Evolutionary conservation across 345 rosid species (phyloP).

Genomic region (Syzygium oleosum): DNA sequence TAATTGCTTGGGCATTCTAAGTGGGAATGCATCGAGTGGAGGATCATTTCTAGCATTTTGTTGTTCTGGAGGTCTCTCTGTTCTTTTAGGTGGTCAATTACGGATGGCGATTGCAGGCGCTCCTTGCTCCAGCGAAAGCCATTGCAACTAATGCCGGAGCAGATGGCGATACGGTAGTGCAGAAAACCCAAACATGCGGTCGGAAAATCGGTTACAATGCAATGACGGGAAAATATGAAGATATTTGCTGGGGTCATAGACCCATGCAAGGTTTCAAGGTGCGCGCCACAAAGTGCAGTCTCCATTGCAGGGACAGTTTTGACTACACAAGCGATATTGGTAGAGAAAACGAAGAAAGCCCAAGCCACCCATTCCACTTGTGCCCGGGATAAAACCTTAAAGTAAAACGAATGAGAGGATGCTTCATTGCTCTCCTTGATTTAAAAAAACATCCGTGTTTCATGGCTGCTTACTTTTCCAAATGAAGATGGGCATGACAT

Average conservation of each 20-base stretch:
- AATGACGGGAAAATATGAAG: conserved; percentile 56
- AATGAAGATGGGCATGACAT: not conserved
- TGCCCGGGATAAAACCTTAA: conserved; percentile 59
- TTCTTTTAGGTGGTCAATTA: conserved; percentile 24
- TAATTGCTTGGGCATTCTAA: not conserved
- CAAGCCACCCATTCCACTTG: conserved; percentile 43
- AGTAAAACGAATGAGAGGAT: not conserved
- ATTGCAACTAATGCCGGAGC: conserved; percentile 72
- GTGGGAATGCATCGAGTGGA: not conserved
- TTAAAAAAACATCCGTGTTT: not conserved
- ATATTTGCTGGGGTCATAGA: conserved; percentile 65
- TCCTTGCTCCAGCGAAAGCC: conserved; percentile 57
- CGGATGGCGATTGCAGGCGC: conserved; percentile 70
- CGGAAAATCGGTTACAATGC: conserved; percentile 79
- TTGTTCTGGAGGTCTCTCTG: not conserved
- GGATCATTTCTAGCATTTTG: not conserved
- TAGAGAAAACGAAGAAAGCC: conserved; percentile 54
- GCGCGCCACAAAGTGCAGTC: conserved; percentile 71
- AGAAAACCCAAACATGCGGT: conserved; percentile 37
- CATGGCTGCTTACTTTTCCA: not conserved
- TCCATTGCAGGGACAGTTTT: conserved; percentile 67
- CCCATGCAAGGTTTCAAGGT: conserved; percentile 71
- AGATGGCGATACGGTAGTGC: conserved; percentile 60
- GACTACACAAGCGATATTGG: conserved; percentile 68
- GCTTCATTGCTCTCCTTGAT: not conserved